phyloP scores from a whole-genome alignment of 1,139 yeast genomes.

The Zygotorulaspora mrakii region DNA sequence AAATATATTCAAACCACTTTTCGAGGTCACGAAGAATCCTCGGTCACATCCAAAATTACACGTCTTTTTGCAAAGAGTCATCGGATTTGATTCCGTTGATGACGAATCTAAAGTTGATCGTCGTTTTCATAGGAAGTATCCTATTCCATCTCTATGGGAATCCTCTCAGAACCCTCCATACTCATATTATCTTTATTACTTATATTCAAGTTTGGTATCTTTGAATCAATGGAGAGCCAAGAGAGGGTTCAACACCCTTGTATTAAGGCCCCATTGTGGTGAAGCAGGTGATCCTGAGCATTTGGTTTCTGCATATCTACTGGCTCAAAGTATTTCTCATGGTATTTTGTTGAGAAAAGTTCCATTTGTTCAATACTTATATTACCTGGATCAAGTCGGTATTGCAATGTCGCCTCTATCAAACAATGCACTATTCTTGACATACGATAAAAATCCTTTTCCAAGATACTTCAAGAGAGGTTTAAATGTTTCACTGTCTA shows the following conservation, averaged over 20 bases:
- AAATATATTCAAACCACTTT: conserved; percentile 84
- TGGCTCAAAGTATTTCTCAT: conserved; percentile 91
- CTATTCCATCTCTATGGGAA: conserved; percentile 80
- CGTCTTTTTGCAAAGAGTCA: conserved; percentile 84
- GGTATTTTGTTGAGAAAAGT: conserved; percentile 90
- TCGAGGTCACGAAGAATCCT: conserved; percentile 86
- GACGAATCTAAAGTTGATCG: conserved; percentile 93
- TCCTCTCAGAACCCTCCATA: conserved; percentile 87
- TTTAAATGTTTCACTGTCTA: conserved; percentile 82
- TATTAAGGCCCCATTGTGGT: conserved; percentile 95
- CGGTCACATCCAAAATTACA: conserved; percentile 81
- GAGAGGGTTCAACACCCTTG: conserved; percentile 80
- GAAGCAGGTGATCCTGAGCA: conserved; percentile 99
- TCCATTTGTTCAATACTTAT: conserved; percentile 90
- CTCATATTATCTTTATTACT: conserved; percentile 85
- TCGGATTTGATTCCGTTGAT: conserved; percentile 97
- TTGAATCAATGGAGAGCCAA: conserved; percentile 76
- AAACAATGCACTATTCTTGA: conserved; percentile 90
- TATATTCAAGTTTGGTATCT: conserved; percentile 80
- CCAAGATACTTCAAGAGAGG: conserved; percentile 87
- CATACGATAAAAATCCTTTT: conserved; percentile 94
- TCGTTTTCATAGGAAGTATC: conserved; percentile 73
- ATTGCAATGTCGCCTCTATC: conserved; percentile 99
- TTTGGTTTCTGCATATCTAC: conserved; percentile 80
- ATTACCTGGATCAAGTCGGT: conserved; percentile 90